Evolutionary conservation across 2,329 filamentous ascomycete genomes (phyloP).

Genomic region (Hymenoscyphus linearis): DNA sequence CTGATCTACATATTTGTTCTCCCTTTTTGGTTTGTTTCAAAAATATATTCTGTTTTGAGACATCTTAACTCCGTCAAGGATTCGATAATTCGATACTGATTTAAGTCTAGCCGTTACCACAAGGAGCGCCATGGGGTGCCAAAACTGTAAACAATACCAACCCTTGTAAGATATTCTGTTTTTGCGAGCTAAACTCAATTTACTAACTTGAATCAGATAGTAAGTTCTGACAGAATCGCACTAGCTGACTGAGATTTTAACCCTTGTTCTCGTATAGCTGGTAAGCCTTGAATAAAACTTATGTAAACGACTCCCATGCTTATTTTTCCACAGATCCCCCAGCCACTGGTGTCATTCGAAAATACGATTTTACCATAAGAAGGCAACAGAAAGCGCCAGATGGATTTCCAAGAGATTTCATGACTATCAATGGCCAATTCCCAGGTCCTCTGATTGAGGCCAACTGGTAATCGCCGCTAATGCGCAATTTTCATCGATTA

Average conservation of each 20-base stretch:
- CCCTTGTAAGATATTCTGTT: slow-evolving; percentile 22
- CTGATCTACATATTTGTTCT: neutral
- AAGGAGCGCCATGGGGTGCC: slow-evolving; percentile 48
- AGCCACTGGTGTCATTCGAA: slow-evolving; percentile 31
- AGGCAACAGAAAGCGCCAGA: slow-evolving; percentile 33
- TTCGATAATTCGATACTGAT: slow-evolving; percentile 11
- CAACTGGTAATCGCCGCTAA: slow-evolving; percentile 25
- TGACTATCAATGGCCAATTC: slow-evolving; percentile 32
- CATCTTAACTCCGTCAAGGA: neutral
- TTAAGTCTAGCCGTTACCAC: slow-evolving; percentile 36
- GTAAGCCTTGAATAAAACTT: neutral
- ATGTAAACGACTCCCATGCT: neutral
- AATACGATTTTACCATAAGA: slow-evolving; percentile 31
- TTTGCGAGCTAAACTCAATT: neutral
- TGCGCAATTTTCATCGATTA: neutral
- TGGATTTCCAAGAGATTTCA: slow-evolving; percentile 47
- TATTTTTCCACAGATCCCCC: slow-evolving; percentile 2
- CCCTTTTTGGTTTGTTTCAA: neutral
- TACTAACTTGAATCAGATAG: slow-evolving; percentile 9
- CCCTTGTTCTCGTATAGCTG: neutral
- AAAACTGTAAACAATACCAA: slow-evolving; percentile 36
- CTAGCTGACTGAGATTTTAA: neutral
- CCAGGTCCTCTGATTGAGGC: slow-evolving; percentile 34
- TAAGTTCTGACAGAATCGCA: neutral
- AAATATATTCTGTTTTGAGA: neutral